Evolutionary conservation across 805 yeast species (phyloP).

Genomic region (Lipomyces yamadae): DNA sequence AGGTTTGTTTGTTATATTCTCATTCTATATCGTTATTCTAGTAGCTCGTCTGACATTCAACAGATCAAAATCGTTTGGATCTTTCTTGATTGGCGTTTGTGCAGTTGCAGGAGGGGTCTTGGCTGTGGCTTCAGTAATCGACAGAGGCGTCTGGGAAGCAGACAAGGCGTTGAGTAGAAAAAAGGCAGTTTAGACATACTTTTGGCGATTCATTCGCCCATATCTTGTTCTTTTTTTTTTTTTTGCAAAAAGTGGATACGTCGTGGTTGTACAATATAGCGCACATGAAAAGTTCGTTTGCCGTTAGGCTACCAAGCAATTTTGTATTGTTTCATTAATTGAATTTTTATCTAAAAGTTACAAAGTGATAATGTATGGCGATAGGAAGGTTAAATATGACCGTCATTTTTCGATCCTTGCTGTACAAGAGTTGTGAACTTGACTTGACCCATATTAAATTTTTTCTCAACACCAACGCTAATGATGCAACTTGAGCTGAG

Average conservation of each 20-base stretch:
- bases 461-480: neutral
- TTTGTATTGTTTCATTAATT: neutral
- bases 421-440: neutral
- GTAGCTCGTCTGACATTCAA: neutral
- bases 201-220: neutral
- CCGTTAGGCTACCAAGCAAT: neutral
- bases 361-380: neutral
- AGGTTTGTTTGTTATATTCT: constrained; percentile 14
- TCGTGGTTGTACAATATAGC: neutral
- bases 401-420: too few species aligned
- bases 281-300: neutral
- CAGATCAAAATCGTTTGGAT: constrained; percentile 75
- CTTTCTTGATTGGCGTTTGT: constrained; percentile 78
- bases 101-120: constrained; percentile 92
- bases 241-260: neutral
- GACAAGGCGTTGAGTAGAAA: constrained; percentile 74
- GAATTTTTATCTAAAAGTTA: neutral
- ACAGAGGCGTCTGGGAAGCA: constrained; percentile 87
- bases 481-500: neutral
- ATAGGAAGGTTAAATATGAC: neutral
- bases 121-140: constrained; percentile 88
- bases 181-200: constrained; percentile 22
- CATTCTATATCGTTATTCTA: constrained; percentile 24
- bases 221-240: neutral
- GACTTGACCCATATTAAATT: neutral